A percentile compares a stretch with the other conserved stretches of the same genome.
Conservation (phyloP, 495 filamentous ascomycete genomes). For the Jackrogersella minutella region DNA sequence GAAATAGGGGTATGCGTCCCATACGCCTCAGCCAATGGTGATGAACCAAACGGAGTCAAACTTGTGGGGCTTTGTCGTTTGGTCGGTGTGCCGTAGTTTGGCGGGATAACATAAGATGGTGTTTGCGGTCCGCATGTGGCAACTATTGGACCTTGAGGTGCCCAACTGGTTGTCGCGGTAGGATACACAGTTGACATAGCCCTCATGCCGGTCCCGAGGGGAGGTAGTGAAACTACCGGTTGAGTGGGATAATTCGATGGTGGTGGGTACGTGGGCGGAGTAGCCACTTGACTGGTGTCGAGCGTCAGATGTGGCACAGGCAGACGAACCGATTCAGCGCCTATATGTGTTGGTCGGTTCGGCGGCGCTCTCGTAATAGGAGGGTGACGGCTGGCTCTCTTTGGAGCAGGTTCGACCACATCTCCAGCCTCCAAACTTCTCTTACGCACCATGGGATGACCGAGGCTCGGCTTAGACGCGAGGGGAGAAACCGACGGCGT, state of each 20-base stretch:
- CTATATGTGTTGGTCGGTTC: conserved; percentile 45
- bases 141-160: conserved; percentile 40
- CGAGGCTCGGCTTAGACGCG: conserved; percentile 57
- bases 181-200: conserved; percentile 62
- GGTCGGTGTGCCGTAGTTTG: conserved; percentile 53
- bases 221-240: conserved; percentile 53
- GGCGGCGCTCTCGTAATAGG: conserved; percentile 48
- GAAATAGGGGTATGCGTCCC: conserved; percentile 63
- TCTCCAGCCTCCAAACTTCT: conserved; percentile 71
- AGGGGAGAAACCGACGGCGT: conserved; percentile 61
- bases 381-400: conserved; percentile 55
- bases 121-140: conserved; percentile 49
- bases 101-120: conserved; percentile 36
- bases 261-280: conserved; percentile 27
- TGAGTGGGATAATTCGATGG: conserved; percentile 46
- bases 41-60: conserved; percentile 51
- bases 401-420: conserved; percentile 70
- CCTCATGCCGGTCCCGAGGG: conserved; percentile 52
- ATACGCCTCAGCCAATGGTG: conserved; percentile 59
- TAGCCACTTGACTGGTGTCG: conserved; percentile 47
- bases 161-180: conserved; percentile 43
- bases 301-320: conserved; percentile 55
- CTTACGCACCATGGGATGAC: conserved; percentile 64
- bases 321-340: conserved; percentile 44
- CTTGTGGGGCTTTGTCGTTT: conserved; percentile 51